Base-by-base conservation (phyloP, 1,284 basidiomycete genomes). In the Polyporus tsugae region DNA sequence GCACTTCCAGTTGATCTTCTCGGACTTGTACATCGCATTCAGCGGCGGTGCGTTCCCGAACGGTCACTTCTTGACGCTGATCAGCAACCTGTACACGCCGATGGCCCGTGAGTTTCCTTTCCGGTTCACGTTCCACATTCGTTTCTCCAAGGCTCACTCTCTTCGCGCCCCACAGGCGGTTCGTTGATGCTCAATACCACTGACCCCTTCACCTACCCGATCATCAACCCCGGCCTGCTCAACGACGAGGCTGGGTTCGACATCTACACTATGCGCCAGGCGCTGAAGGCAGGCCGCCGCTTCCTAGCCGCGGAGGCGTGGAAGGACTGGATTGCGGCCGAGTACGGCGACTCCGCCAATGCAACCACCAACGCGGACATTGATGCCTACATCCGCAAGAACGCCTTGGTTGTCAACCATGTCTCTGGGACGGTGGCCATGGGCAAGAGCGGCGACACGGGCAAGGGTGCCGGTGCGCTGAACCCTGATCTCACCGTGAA, bases 401-500 rank as follows among this genome's bases (percentile, higher is more conserved):
- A 63, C 55, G 65, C 65, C 36, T 22, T 60, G 33, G 55, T 60
- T 22, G 53, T 67, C 42, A 59, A 63, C 55, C 65, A 67, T 42
- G 55, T 60, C 36, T 58, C 57, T 2, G 65, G 65, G 11, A 67
- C 65, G 6, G 65, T 57, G 13, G 61, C 55, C 1, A 63, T 67
- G 61, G 65, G 65, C 53, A 62, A 62, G 65, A 33, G 6, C 11
- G 39, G 38, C 11, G 62, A 57, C 29, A 57, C 57, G 3, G 49
- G 59, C 35, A 46, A 46, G 22, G 65, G 60, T n/a, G 57, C 22
- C 29, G 65, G 70, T 33, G 80, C 80, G 6, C 73, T 81, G 17
- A 78, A 80, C 66, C 69, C 77, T 2, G 66, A 74, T 52, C 71
- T 82, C 57, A 68, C 57, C 19, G 80, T 82, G 29, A 76, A 81